A percentile compares a stretch with the other conserved stretches of the same genome.
Evolutionary conservation across 2,329 filamentous ascomycete species (phyloP).

Genomic region (Xylariaceae sp.): DNA sequence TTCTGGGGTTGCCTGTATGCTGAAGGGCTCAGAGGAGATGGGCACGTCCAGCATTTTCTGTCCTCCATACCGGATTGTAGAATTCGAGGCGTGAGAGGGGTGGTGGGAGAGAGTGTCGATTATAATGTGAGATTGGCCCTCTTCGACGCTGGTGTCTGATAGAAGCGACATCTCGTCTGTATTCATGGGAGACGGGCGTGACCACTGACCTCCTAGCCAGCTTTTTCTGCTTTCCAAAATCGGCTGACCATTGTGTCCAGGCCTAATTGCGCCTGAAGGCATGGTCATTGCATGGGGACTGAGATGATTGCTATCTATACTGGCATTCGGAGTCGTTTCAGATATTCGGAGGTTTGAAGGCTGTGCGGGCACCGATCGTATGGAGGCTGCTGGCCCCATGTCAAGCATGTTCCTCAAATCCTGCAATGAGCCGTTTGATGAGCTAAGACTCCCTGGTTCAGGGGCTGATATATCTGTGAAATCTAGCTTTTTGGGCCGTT

Average conservation of each 20-base stretch:
- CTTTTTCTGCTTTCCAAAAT: slow-evolving; percentile 17
- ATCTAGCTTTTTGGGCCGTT: slow-evolving; percentile 16
- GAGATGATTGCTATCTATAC: slow-evolving; percentile 8
- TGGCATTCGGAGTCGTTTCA: slow-evolving; percentile 13
- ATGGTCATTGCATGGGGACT: slow-evolving; percentile 23
- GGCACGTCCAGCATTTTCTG: slow-evolving; percentile 22
- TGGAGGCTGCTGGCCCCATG: slow-evolving; percentile 11
- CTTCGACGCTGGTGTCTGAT: slow-evolving; percentile 30
- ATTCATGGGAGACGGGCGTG: slow-evolving; percentile 9
- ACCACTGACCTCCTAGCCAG: slow-evolving; percentile 17
- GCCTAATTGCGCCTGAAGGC: slow-evolving; percentile 15
- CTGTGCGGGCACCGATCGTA: slow-evolving; percentile 1
- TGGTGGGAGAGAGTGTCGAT: slow-evolving; percentile 14
- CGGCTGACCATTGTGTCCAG: slow-evolving; percentile 10
- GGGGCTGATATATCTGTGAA: slow-evolving; percentile 29
- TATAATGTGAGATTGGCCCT: slow-evolving; percentile 21
- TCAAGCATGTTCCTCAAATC: slow-evolving; percentile 22
- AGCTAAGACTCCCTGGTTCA: slow-evolving; percentile 27
- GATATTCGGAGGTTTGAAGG: slow-evolving; percentile 17
- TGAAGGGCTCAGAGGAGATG: slow-evolving; percentile 25
- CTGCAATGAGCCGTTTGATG: slow-evolving; percentile 16
- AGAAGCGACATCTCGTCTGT: slow-evolving; percentile 27
- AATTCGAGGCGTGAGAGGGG: not conserved
- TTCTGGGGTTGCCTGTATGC: slow-evolving; percentile 33
- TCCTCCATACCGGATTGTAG: slow-evolving; percentile 3